These are phyloP conservation scores for Eucalyptus victrix DNA, from an alignment of 345 rosid genomes.

Conservation along the genomic window DNA sequence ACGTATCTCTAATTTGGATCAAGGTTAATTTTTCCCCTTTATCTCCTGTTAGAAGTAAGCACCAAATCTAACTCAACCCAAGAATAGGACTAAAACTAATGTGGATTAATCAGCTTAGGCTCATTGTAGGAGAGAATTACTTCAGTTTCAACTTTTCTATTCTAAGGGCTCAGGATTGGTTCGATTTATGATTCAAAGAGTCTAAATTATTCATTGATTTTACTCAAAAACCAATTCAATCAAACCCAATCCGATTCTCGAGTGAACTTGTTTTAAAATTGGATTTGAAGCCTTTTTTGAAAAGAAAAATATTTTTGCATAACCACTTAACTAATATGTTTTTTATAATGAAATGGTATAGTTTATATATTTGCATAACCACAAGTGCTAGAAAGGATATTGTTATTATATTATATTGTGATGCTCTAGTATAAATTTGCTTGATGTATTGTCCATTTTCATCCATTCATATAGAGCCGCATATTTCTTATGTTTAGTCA, in stretches of 20 bases:
- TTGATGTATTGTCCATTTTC: too few species aligned
- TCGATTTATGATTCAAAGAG: background rate
- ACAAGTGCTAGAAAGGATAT: too few species aligned
- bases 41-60: background rate
- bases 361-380: background rate
- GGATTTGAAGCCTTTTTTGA: background rate
- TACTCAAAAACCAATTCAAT: background rate
- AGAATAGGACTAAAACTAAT: accelerated
- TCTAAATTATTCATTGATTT: background rate
- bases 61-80: background rate
- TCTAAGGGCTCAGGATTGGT: accelerated
- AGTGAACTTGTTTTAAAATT: background rate
- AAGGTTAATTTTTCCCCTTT: accelerated
- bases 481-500: background rate
- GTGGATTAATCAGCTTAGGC: background rate
- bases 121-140: background rate
- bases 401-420: too few species aligned
- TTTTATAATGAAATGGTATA: background rate
- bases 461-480: background rate
- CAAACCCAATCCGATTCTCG: background rate
- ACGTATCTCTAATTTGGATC: background rate
- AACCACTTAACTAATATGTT: background rate
- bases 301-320: background rate
- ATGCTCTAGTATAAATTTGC: too few species aligned
- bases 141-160: background rate